A percentile compares a stretch with the other conserved stretches of the same genome.
Evolutionary conservation across 495 filamentous ascomycete species (phyloP).

Genomic region (Cryomyces minteri): DNA sequence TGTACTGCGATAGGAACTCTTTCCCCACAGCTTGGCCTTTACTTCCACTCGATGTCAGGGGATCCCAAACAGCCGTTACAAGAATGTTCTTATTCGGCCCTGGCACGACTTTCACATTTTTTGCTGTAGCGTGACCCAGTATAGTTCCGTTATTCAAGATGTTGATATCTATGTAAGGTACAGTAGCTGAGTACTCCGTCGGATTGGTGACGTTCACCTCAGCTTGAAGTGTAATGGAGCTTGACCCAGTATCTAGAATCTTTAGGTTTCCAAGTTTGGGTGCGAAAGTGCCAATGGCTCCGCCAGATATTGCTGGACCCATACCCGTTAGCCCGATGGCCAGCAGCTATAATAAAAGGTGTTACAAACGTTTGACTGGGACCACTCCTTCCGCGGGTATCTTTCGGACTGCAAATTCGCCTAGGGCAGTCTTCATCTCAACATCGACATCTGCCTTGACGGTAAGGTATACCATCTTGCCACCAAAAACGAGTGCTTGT

Average conservation of each 20-base stretch:
- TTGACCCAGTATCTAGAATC: conserved; percentile 47
- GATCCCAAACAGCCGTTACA: conserved; percentile 60
- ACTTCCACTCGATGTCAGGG: conserved; percentile 37
- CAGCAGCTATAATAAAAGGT: conserved; percentile 5
- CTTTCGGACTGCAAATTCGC: conserved; percentile 54
- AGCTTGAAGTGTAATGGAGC: conserved; percentile 48
- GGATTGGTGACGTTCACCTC: conserved; percentile 75
- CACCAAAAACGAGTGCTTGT: conserved; percentile 55
- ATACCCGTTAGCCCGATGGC: conserved; percentile 22
- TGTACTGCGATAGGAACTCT: conserved; percentile 62
- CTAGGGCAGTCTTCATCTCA: conserved; percentile 58
- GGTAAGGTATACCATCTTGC: conserved; percentile 38
- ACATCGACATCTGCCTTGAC: conserved; percentile 75
- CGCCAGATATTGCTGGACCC: neutral
- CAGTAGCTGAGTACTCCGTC: conserved; percentile 56
- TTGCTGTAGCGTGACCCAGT: conserved; percentile 52
- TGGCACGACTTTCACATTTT: conserved; percentile 36
- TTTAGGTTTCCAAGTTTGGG: conserved; percentile 46
- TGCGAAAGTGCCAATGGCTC: conserved; percentile 28
- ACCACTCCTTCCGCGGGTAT: conserved; percentile 77
- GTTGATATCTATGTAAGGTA: conserved; percentile 64
- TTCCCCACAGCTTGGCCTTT: conserved; percentile 41
- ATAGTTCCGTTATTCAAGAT: conserved; percentile 53
- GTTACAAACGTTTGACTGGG: conserved; percentile 40
- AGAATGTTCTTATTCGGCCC: conserved; percentile 56